Base-by-base conservation (phyloP, 1,284 basidiomycete genomes). In the Ustilago loliicola region DNA sequence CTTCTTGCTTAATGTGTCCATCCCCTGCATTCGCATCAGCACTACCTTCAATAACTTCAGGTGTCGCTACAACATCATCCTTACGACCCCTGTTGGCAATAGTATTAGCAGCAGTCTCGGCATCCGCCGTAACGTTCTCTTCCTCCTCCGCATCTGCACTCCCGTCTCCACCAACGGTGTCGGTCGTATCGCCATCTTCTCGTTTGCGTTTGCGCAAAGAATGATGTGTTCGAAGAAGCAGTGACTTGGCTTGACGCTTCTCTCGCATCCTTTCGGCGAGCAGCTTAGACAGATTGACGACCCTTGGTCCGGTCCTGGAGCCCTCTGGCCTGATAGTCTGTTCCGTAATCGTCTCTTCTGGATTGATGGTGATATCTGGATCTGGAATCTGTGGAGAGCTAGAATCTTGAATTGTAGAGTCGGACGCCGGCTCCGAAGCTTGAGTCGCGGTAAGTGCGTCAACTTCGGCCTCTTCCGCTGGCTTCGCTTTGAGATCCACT, bases 201-300 rank as follows among this genome's bases (percentile, higher is more conserved):
- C 27, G 21, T 48, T 45, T 27, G 29, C 45, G 34, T 50, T 64
- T 66, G 19, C 65, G 74, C 38, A 77, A 29, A 21, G 58, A 61
- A 48, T 69, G 53, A 42, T 77, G 74, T 15, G 74, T 77, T 2
- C 74, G 58, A 8, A 77, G 48, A 1, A 77, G 54, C 38, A 77
- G 42, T 29, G 62, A 62, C 13, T 72, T 65, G 0, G 65, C 66
- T 23, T 77, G 62, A 30, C 66, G 45, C 62, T 72, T 69, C 1
- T 72, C 59, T 10, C 61, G 42, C 69, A 64, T 69, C 13, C 69
- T 51, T 11, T 68, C 65, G 0, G 74, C 74, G 13, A 77, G 61
- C 17, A 77, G 6, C 30, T 66, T 61, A 5, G 74, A 77, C 4
- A 58, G 42, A 38, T 76, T 76, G 17, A 61, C 38, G 5, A 61